These are phyloP conservation scores for Diplodia sapinea DNA, from an alignment of 2,329 filamentous ascomycete genomes.

Conservation along the genomic window DNA sequence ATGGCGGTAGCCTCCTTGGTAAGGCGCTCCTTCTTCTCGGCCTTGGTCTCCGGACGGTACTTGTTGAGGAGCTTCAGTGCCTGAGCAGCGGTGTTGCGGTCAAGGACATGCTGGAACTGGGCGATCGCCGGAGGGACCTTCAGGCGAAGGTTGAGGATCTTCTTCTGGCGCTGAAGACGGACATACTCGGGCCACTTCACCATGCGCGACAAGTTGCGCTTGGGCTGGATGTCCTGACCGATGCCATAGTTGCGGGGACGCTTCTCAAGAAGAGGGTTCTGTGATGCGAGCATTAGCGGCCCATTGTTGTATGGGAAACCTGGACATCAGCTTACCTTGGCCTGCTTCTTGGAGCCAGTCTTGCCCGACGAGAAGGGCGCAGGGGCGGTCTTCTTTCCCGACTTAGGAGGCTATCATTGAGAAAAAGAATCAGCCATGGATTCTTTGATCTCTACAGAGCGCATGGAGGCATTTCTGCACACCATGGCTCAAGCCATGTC, in stretches of 20 bases:
- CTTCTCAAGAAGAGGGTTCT: constrained; percentile 99
- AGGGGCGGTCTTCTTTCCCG: constrained; percentile 95
- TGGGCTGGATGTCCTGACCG: constrained; percentile 97
- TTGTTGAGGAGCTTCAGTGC: constrained; percentile 99
- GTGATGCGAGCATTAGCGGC: constrained; percentile 22
- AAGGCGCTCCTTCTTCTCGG: constrained; percentile 99
- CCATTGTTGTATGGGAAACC: neutral
- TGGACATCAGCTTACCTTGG: constrained; percentile 75
- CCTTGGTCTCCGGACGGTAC: constrained; percentile 99
- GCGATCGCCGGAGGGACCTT: constrained; percentile 98
- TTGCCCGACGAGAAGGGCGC: constrained; percentile 96
- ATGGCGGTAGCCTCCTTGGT: constrained; percentile 97
- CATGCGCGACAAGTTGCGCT: constrained; percentile 80
- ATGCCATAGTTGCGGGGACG: constrained; percentile 97
- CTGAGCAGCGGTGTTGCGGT: constrained; percentile 75
- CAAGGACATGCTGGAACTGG: constrained; percentile 94
- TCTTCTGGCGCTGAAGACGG: constrained; percentile 86
- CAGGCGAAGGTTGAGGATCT: constrained; percentile 97
- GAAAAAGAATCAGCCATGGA: constrained; percentile 95
- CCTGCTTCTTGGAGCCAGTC: constrained; percentile 90
- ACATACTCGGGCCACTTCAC: constrained; percentile 99
- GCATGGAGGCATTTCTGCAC: constrained; percentile 24
- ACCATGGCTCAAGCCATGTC: constrained; percentile 30
- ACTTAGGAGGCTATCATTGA: constrained; percentile 99
- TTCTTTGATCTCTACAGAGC: constrained; percentile 32